Base-by-base conservation (phyloP, 108 stramenopile genomes). In the Cyclostephanos invisitatus region DNA sequence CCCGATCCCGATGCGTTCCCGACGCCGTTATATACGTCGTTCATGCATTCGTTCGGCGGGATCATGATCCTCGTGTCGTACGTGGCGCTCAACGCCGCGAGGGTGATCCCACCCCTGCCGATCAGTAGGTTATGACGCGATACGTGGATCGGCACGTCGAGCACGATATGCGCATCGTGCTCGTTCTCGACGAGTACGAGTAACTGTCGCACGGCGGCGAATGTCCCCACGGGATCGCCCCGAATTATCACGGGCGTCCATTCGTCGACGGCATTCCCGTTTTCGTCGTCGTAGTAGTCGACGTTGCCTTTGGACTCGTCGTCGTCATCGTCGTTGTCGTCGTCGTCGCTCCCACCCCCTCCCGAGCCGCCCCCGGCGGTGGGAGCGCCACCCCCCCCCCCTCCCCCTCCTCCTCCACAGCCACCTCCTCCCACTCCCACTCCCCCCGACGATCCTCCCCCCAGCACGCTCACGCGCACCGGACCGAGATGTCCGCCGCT, bases 201-300 rank as follows among this genome's bases (percentile, higher is more conserved):
- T 18, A 83, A 54, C 47, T 70, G 78, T 36, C 83, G 75, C 20
- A 74, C 80, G 14, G 83, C 83, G 18, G 69, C 64, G 67, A 87
- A 74, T 9, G 72, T 73, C 7, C 84, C 86, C 0, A 83, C 48
- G 0, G 88, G 83, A 78, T 89, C 88, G 40, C 82, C 88, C 0
- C 85, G 83, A 49, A 92, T 81, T 37, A 89, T 86, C 5, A 93
- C 86, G 3, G 92, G 92, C 10, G 85, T 86, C 87, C 87, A 90
- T 35, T 74, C 75, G 12, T 89, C 83, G 9, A 72, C 75, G 12
- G 85, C 83, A 8, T 74, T 68, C 21, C 61, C 70, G 11, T 76
- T 75, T 3, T 66, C 79, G n/a, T 63, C 62, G 15, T 62, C 73
- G 56, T 83, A 73, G 4, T 80, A 72, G 3, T 56, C 58, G 20